phyloP scores from a whole-genome alignment of 2,329 filamentous ascomycete genomes.

The Fusarium sp. region DNA sequence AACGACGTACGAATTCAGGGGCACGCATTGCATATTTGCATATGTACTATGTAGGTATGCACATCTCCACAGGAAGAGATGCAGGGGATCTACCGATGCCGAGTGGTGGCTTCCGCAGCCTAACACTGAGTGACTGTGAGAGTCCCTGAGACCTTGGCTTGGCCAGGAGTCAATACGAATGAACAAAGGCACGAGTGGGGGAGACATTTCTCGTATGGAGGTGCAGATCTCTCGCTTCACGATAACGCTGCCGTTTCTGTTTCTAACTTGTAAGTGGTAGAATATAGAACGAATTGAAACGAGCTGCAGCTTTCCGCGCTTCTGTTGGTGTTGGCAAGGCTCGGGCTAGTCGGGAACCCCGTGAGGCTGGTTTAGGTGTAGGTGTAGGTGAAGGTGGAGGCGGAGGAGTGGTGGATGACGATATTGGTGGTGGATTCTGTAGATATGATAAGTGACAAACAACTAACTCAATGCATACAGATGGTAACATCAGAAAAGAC shows the following conservation, averaged over 20 bases:
- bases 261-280: conserved; percentile 6
- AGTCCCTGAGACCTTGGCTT: background rate
- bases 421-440: conserved; percentile 13
- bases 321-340: conserved; percentile 24
- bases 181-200: conserved; percentile 39
- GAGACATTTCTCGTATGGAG: conserved; percentile 30
- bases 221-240: conserved; percentile 30
- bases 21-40: conserved; percentile 21
- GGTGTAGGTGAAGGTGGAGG: conserved; percentile 18
- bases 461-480: background rate
- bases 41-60: conserved; percentile 10
- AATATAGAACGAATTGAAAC: conserved; percentile 6
- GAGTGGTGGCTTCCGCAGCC: conserved; percentile 23
- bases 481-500: conserved; percentile 9
- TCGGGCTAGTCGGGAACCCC: conserved; percentile 32
- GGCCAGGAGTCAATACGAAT: conserved; percentile 18
- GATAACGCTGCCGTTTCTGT: conserved; percentile 13
- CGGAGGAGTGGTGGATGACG: conserved; percentile 26
- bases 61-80: conserved; percentile 22
- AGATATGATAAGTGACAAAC: conserved; percentile 21
- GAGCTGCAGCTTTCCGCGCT: conserved; percentile 23
- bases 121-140: background rate
- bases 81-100: conserved; percentile 39
- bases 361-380: conserved; percentile 35
- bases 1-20: conserved; percentile 15